Conservation (phyloP, 2,329 filamentous ascomycete species). For the Fusarium solani-melongenae region DNA sequence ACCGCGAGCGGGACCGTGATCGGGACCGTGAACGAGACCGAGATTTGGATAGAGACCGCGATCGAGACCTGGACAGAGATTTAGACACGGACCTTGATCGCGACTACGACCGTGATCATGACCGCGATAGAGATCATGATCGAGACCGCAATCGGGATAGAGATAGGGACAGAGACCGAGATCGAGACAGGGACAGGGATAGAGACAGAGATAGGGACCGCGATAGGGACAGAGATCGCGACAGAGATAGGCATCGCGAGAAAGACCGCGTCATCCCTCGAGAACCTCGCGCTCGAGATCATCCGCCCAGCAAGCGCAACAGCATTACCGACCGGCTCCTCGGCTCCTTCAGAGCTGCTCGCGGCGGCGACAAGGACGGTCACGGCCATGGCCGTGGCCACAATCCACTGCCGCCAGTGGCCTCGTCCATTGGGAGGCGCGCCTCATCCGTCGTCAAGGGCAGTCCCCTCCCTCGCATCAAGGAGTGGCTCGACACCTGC, state of each 20-base stretch:
- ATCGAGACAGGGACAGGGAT: not conserved
- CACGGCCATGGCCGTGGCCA: not conserved
- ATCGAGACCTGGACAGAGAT: conserved; percentile 16
- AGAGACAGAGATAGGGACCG: conserved; percentile 1
- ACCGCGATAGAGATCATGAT: conserved; percentile 12
- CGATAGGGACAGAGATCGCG: conserved; percentile 16
- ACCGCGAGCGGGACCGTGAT: conserved; percentile 2
- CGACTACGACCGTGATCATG: conserved; percentile 4
- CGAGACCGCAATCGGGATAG: conserved; percentile 5
- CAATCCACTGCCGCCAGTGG: conserved; percentile 19
- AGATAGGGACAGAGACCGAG: not conserved
- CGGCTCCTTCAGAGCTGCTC: conserved; percentile 48
- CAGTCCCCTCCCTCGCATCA: conserved; percentile 53
- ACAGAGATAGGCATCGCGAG: conserved; percentile 41
- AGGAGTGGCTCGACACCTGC: conserved; percentile 57
- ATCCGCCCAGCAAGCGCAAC: conserved; percentile 50
- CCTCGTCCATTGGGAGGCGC: conserved; percentile 44
- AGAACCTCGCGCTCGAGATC: conserved; percentile 27
- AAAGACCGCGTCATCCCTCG: conserved; percentile 16
- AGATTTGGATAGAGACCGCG: conserved; percentile 16
- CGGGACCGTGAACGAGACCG: conserved; percentile 10
- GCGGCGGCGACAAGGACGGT: conserved; percentile 43
- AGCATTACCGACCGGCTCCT: conserved; percentile 55
- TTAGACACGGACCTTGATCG: conserved; percentile 6
- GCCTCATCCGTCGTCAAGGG: conserved; percentile 47